Evolutionary conservation across 768 basidiomycete species (phyloP).

Genomic region (Lactarius deliciosus): DNA sequence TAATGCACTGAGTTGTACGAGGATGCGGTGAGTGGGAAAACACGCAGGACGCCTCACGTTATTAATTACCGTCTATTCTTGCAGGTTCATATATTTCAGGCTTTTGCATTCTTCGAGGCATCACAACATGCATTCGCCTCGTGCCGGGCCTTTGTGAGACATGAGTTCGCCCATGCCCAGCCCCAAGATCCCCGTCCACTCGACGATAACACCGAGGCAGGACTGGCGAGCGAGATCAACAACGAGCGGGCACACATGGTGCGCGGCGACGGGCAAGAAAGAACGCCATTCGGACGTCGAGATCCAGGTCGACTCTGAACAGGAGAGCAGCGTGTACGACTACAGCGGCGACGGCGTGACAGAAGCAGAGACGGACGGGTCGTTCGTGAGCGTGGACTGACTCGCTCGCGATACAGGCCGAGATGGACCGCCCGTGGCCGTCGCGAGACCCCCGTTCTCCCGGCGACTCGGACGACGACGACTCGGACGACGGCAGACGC

Average conservation of each 20-base stretch:
- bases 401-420: conserved; percentile 2
- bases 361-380: conserved; percentile 25
- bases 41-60: not conserved
- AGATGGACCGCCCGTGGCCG: conserved; percentile 10
- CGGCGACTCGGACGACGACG: conserved; percentile 16
- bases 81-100: conserved; percentile 89
- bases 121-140: conserved; percentile 67
- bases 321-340: conserved; percentile 3
- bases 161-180: conserved; percentile 55
- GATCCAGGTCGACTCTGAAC: conserved; percentile 16
- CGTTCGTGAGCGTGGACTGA: conserved; percentile 26
- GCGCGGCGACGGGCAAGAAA: conserved; percentile 69
- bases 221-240: conserved; percentile 68
- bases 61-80: not conserved
- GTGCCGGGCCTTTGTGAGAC: conserved; percentile 66
- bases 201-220: conserved; percentile 53
- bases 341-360: conserved; percentile 6
- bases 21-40: conserved; percentile 65
- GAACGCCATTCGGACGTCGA: conserved; percentile 32
- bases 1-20: conserved; percentile 87
- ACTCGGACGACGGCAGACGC: not conserved
- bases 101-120: conserved; percentile 74
- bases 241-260: conserved; percentile 67
- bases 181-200: conserved; percentile 52
- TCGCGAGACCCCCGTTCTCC: not conserved